Base-by-base conservation (phyloP, 1,139 yeast genomes). In the Saccharomyces hybrid region DNA sequence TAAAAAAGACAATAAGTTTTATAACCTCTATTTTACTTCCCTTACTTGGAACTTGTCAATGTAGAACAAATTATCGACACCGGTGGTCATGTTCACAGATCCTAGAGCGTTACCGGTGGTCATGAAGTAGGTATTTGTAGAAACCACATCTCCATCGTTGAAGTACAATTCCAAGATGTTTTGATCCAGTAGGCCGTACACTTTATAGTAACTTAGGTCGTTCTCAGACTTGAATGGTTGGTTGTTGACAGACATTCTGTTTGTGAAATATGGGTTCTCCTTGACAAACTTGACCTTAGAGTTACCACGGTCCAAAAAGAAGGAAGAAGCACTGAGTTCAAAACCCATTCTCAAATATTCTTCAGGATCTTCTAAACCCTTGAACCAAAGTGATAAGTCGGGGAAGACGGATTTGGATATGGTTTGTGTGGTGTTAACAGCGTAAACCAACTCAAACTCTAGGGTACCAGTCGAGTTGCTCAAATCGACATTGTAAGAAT, bases 61-160 rank as follows among this genome's bases (percentile, higher is more conserved):
- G n/a, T 54, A 49, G 54, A 53, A 60, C 32, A 55, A 60, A 25
- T 63, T 75, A 72, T 60, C 79, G 72, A 56, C 54, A 42, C 55
- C 53, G 1, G 62, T 49, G 26, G 49, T 41, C 56, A 70, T 46
- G 8, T 55, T 58, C 16, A 62, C 48, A 27, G 52, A 47, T 23
- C 61, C 57, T 9, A 64, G 55, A 46, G 56, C 54, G 51, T 55
- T 55, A 8, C 60, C 62, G 4, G 58, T 57, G 5, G 55, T 52
- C 31, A 61, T 54, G 60, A 66, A 68, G 59, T 64, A 66, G 7
- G 60, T 55, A 54, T 65, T 64, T 11, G 70, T 67, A 13, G 62
- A 55, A 5, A 64, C 59, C 23, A 52, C 47, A 2, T 65, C 57
- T 34, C 71, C 70, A 48, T 68, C 62, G 53, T 68, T 66, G 59